Evolutionary conservation across 441 rosid species (phyloP).

Genomic region (Jatropha multifida): DNA sequence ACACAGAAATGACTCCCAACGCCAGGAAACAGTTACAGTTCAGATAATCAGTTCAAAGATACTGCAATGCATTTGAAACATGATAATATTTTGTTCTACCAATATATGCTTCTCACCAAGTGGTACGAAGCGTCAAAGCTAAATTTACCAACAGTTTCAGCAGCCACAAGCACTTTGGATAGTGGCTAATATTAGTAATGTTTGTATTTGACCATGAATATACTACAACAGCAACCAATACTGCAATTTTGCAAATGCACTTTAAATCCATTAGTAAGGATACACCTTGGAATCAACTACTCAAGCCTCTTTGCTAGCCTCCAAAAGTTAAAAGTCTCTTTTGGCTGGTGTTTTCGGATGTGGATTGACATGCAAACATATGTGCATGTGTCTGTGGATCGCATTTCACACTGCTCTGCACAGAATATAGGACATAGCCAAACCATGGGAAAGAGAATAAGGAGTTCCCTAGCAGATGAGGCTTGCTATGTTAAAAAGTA

Average conservation of each 20-base stretch:
- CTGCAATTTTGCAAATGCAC: not conserved
- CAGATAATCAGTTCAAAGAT: not conserved
- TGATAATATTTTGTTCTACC: not conserved
- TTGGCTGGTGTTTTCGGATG: not conserved
- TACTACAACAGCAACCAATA: not conserved
- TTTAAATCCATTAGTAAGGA: not conserved
- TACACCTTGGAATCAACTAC: not conserved
- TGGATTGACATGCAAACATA: not conserved
- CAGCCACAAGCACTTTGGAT: constrained; percentile 3
- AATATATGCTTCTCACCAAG: not conserved
- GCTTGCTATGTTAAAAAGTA: not conserved
- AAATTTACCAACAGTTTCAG: not conserved
- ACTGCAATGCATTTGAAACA: not conserved
- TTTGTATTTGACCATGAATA: not conserved
- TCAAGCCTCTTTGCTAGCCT: not conserved
- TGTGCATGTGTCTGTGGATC: not conserved
- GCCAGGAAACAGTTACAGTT: not conserved
- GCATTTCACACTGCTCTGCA: not conserved
- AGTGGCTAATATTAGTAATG: not conserved
- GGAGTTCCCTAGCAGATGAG: not conserved
- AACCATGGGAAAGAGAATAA: not conserved
- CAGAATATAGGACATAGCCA: not conserved
- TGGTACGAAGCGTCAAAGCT: not conserved
- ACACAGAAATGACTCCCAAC: not conserved
- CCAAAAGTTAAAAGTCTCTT: not conserved